Evolutionary conservation across 768 basidiomycete species (phyloP).

Genomic region (Tricholoma furcatifolium): DNA sequence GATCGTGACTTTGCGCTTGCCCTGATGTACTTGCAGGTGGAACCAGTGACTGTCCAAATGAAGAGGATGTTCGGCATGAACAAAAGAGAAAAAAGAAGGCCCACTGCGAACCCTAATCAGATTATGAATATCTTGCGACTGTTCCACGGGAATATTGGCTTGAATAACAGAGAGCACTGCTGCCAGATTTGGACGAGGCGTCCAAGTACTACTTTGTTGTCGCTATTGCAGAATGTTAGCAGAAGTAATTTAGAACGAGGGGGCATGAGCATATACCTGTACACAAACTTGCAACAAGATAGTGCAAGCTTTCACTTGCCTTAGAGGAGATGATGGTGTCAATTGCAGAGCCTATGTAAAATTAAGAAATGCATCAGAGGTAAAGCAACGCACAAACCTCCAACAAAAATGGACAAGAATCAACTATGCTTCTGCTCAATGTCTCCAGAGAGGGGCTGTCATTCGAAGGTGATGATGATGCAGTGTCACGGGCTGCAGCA

Average conservation of each 20-base stretch:
- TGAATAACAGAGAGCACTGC: constrained; percentile 31
- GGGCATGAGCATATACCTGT: constrained; percentile 28
- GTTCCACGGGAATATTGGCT: constrained; percentile 21
- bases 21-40: constrained; percentile 14
- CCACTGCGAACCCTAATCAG: constrained; percentile 60
- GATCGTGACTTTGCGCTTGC: constrained; percentile 10
- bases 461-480: constrained; percentile 24
- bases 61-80: constrained; percentile 39
- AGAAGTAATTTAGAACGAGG: not conserved
- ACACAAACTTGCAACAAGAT: constrained; percentile 44
- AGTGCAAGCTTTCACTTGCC: constrained; percentile 35
- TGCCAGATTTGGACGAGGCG: constrained; percentile 37
- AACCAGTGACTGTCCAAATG: constrained; percentile 44
- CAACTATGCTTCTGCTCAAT: constrained; percentile 46
- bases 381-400: constrained; percentile 36
- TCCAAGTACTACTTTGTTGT: constrained; percentile 41
- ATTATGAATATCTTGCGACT: constrained; percentile 32
- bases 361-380: constrained; percentile 2
- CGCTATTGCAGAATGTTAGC: constrained; percentile 31
- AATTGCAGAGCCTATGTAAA: constrained; percentile 31
- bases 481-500: constrained; percentile 32
- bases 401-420: constrained; percentile 47
- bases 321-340: constrained; percentile 22
- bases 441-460: constrained; percentile 28
- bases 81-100: constrained; percentile 33